Percentiles rank a stretch among this genome's conserved stretches.
Evolutionary conservation across 208 protist species (phyloP).

Genomic region (Acanthamoeba pearcei): DNA sequence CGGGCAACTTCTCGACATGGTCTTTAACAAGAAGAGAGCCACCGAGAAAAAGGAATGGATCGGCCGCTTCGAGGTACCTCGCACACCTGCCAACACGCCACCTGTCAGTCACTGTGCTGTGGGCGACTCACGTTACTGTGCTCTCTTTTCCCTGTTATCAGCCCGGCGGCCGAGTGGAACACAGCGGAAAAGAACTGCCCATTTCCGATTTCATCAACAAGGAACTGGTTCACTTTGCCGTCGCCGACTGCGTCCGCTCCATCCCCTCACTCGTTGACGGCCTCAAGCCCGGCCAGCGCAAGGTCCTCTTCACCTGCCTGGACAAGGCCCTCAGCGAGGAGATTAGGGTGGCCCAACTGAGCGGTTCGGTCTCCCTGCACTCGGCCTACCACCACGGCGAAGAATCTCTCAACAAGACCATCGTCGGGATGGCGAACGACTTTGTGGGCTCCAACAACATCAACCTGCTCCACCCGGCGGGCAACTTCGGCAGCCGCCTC

Average conservation of each 20-base stretch:
- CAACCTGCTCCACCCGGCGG: constrained; percentile 97
- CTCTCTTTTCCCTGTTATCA: too few species aligned
- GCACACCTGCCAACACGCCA: background rate
- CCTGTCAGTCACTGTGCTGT: too few species aligned
- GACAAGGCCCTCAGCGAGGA: constrained; percentile 98
- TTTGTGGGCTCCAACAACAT: constrained; percentile 99
- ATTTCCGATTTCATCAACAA: constrained; percentile 93
- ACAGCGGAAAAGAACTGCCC: too few species aligned
- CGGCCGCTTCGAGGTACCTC: constrained; percentile 90
- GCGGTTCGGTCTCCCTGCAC: constrained; percentile 93
- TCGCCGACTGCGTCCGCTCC: constrained; percentile 95
- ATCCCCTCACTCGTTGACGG: constrained; percentile 98
- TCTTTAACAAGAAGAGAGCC: constrained; percentile 98
- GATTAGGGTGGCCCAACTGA: constrained; percentile 99
- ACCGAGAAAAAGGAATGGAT: constrained; percentile 99
- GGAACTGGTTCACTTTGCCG: constrained; percentile 99
- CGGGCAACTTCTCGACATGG: constrained; percentile 96
- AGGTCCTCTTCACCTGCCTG: constrained; percentile 99
- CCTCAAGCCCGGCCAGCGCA: constrained; percentile 99
- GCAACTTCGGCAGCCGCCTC: constrained; percentile 99
- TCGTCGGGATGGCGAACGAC: constrained; percentile 99
- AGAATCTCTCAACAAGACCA: constrained; percentile 96
- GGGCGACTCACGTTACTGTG: too few species aligned
- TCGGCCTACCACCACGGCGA: constrained; percentile 99
- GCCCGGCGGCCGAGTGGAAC: background rate